Base-by-base conservation (phyloP, 129 eudicot genomes). In the Helianthus tuberosus region DNA sequence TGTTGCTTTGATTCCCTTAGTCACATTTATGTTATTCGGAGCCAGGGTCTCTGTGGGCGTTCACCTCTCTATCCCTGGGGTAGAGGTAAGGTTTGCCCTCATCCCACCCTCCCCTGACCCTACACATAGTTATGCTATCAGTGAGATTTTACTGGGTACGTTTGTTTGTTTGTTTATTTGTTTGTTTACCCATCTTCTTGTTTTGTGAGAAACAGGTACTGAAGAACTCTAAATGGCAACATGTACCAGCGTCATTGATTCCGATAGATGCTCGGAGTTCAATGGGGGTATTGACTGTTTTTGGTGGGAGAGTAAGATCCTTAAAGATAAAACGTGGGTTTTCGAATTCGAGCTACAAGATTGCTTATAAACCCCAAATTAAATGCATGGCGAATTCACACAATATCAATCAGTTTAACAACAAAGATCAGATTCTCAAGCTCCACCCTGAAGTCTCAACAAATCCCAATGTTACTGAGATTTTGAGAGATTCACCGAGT, bases 391-490 rank as follows among this genome's bases (percentile, higher is more conserved):
- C 95, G 4, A 87, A 80, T 59, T 82, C 95, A 3, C 90, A 85
- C 50, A 76, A 82, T 54, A 82, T 87, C 51, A 86, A 84, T 77
- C 84, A 83, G 11, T 77, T 62, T 57, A 76, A 79, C 15, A 87
- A 64, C 68, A 86, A 85, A 76, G 91, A 92, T 54, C 86, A 94
- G 4, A 85, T 92, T 79, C 84, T 89, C 14, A 81, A 86, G 60
- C 74, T 79, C 32, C 96, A 89, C 38, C 96, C 96, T 0, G 97
- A 92, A 46, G 85, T 86, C 55, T 83, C 96, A 69, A 41, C 88
- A 9, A 69, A 82, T 63, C 68, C 49, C 61, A 82, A 27, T 64
- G 85, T 80, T 44, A 78, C 86, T 0, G 88, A 90, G 73, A 86
- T 79, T 70, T 75, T 80, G 76, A 71, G 77, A 52, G 93, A 93